Percentiles rank a stretch among this genome's conserved stretches.
Conservation (phyloP, 345 rosid genomes). For the Euphorbia pulcherrima region DNA sequence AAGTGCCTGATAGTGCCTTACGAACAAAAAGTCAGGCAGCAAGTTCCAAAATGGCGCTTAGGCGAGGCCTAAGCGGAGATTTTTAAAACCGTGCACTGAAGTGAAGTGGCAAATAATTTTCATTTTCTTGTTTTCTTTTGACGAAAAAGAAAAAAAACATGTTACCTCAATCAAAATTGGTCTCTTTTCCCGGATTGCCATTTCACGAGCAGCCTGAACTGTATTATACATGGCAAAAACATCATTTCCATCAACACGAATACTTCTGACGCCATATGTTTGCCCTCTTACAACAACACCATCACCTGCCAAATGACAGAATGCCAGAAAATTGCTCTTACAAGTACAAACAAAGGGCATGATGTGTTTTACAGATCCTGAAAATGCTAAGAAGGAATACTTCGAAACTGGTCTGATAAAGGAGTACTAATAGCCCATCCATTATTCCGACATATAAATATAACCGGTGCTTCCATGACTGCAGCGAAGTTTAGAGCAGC, state of each 20-base stretch:
- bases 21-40: no score
- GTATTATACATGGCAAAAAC: slow-evolving; percentile 83
- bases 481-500: slow-evolving; percentile 73
- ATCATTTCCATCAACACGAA: slow-evolving; percentile 90
- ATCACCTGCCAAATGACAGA: slow-evolving; percentile 50
- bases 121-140: not conserved
- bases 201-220: slow-evolving; percentile 64
- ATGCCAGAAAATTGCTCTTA: not conserved
- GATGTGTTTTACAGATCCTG: not conserved
- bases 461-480: slow-evolving; percentile 73
- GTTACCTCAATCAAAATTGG: slow-evolving; percentile 82
- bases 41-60: no score
- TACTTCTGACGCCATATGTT: slow-evolving; percentile 79
- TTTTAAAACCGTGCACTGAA: no score
- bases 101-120: no score
- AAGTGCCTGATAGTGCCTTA: no score
- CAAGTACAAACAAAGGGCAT: not conserved
- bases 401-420: slow-evolving; percentile 75
- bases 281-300: slow-evolving; percentile 77
- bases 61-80: no score
- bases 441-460: slow-evolving; percentile 79
- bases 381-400: slow-evolving; percentile 35
- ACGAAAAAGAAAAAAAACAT: not conserved
- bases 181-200: slow-evolving; percentile 62
- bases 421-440: slow-evolving; percentile 95